Base-by-base conservation (phyloP, 2,329 filamentous ascomycete genomes). In the Orbilia brochopaga region DNA sequence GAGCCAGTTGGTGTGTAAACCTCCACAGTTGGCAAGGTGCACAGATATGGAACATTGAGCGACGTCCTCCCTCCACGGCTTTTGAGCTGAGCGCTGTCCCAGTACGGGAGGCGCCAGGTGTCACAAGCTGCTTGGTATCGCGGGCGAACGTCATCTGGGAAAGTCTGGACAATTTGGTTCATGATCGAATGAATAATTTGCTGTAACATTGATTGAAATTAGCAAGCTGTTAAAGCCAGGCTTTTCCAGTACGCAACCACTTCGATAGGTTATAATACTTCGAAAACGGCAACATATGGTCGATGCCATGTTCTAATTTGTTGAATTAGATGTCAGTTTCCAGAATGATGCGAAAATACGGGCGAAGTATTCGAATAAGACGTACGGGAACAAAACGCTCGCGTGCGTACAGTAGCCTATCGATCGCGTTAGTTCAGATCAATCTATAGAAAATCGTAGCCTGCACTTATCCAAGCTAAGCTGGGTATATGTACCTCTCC, bases 331-430 rank as follows among this genome's bases (percentile, higher is more conserved):
- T n/a, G n/a, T n/a, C n/a, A n/a, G n/a, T n/a, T n/a, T n/a, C n/a
- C n/a, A n/a, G n/a, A n/a, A n/a, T n/a, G n/a, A n/a, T n/a, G n/a
- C n/a, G n/a, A n/a, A n/a, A n/a, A n/a, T n/a, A n/a, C n/a, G n/a
- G n/a, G n/a, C n/a, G n/a, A n/a, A n/a, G n/a, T n/a, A n/a, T n/a
- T n/a, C n/a, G n/a, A n/a, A 8, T 17, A 11, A 21, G 10, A 54
- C 66, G 40, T 44, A 70, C 50, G 88, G 86, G 78, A 96, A 94
- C 15, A 94, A 81, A 44, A 88, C 86, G 1, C 89, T 90, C 23
- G 83, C 85, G 79, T 96, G 91, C 13, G 86, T 85, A 78, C 91
- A 95, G 78, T 92, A 95, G 55, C 90, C 91, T 15, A 84, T 82
- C 8, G 51, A 23, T 56, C 32, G 40, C 24, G 42, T 24, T 13